Conservation (phyloP, 1,139 yeast genomes). For the Saccharomyces hybrid region DNA sequence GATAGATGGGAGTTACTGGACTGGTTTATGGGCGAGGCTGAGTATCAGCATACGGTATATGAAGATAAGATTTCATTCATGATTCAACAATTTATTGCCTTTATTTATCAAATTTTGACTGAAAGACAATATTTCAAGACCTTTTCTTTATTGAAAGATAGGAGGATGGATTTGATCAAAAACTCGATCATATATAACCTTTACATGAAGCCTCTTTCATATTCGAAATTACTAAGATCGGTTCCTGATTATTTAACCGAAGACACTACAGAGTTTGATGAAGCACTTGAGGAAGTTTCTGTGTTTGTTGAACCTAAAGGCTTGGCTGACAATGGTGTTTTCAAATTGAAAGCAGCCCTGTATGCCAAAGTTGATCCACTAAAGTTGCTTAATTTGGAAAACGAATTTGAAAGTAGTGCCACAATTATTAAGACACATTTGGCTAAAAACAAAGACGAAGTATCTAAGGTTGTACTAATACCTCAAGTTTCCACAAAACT, state of each 20-base stretch:
- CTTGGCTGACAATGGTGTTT: constrained; percentile 49
- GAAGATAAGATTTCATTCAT: constrained; percentile 50
- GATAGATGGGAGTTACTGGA: constrained; percentile 54
- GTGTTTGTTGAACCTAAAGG: constrained; percentile 47
- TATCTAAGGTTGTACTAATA: constrained; percentile 41
- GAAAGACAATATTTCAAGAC: constrained; percentile 45
- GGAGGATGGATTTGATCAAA: constrained; percentile 28
- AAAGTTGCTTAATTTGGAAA: constrained; percentile 28
- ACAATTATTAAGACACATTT: constrained; percentile 33
- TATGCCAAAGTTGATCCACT: constrained; percentile 39
- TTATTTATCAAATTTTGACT: constrained; percentile 49
- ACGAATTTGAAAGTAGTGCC: constrained; percentile 40
- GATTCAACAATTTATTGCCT: constrained; percentile 46
- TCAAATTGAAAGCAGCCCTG: constrained; percentile 41
- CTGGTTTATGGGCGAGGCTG: constrained; percentile 43
- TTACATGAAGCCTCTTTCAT: constrained; percentile 48
- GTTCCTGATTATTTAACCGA: constrained; percentile 36
- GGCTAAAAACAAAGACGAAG: constrained; percentile 32
- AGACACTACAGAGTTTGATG: constrained; percentile 33
- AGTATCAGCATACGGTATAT: constrained; percentile 41
- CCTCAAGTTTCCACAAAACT: constrained; percentile 35
- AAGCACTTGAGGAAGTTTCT: constrained; percentile 41
- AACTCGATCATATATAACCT: constrained; percentile 42
- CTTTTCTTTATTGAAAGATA: constrained; percentile 27
- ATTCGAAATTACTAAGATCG: constrained; percentile 40